A percentile compares a stretch with the other conserved stretches of the same genome.
These are phyloP conservation scores for Selaginella moellendorffii DNA, from an alignment of 75 land plant genomes.

Conservation along the genomic window DNA sequence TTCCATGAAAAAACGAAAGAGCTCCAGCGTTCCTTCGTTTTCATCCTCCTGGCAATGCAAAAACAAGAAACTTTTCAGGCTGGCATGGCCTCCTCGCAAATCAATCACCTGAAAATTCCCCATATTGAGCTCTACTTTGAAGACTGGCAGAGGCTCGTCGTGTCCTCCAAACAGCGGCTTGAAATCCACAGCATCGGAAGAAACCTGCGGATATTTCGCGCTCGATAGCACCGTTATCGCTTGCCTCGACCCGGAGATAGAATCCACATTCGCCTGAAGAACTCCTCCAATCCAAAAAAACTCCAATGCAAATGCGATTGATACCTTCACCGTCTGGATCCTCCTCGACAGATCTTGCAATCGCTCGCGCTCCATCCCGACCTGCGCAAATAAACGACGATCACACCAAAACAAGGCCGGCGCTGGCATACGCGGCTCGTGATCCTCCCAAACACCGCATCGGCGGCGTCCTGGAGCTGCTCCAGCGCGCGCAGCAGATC, in stretches of 20 bases:
- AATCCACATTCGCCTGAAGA: slow-evolving; percentile 23
- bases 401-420: not conserved
- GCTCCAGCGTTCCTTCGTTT: slow-evolving; percentile 32
- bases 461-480: not conserved
- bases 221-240: slow-evolving; percentile 27
- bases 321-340: not conserved
- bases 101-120: not conserved
- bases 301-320: not conserved
- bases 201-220: slow-evolving; percentile 20
- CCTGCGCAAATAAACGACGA: not conserved
- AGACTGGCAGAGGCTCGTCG: slow-evolving; percentile 5
- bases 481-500: not conserved
- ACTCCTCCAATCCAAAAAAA: not conserved
- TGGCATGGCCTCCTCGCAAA: not conserved
- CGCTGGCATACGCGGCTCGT: not conserved
- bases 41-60: slow-evolving; percentile 11
- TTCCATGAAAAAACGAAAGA: slow-evolving; percentile 32
- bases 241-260: slow-evolving; percentile 25
- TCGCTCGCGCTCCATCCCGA: not conserved
- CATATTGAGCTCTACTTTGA: not conserved
- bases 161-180: slow-evolving; percentile 27
- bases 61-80: not conserved
- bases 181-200: slow-evolving; percentile 21
- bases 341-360: not conserved
- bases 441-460: not conserved